phyloP scores from a whole-genome alignment of 306 rosid species.

The Mimosa bimucronata region DNA sequence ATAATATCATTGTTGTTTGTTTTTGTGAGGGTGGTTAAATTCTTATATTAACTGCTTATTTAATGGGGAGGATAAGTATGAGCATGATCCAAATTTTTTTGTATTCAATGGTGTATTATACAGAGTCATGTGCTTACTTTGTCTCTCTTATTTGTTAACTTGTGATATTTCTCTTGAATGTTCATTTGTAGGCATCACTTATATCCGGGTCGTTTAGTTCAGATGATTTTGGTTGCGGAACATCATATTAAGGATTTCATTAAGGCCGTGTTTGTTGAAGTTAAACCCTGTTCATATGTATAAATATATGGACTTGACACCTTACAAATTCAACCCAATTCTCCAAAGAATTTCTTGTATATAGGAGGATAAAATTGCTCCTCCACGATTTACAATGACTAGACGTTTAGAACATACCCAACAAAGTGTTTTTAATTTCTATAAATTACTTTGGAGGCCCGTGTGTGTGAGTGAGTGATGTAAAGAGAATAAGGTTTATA shows the following conservation, averaged over 20 bases:
- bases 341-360: not conserved
- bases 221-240: not conserved
- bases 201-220: not conserved
- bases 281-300: slow-evolving; percentile 6
- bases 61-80: not conserved
- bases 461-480: too few species aligned
- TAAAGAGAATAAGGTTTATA: too few species aligned
- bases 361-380: not conserved
- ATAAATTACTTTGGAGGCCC: too few species aligned
- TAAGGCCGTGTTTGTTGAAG: not conserved
- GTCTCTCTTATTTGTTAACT: not conserved
- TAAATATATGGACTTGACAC: not conserved
- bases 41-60: not conserved
- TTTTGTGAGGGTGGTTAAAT: not conserved
- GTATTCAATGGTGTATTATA: not conserved
- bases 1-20: not conserved
- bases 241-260: not conserved
- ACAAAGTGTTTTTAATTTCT: too few species aligned
- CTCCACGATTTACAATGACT: not conserved
- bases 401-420: not conserved
- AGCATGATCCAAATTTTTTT: not conserved
- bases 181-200: not conserved
- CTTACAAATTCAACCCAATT: not conserved
- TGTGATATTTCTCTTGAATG: not conserved
- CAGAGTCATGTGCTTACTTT: not conserved